Base-by-base conservation (phyloP, 768 basidiomycete species). In the Tulasnella sp. region DNA sequence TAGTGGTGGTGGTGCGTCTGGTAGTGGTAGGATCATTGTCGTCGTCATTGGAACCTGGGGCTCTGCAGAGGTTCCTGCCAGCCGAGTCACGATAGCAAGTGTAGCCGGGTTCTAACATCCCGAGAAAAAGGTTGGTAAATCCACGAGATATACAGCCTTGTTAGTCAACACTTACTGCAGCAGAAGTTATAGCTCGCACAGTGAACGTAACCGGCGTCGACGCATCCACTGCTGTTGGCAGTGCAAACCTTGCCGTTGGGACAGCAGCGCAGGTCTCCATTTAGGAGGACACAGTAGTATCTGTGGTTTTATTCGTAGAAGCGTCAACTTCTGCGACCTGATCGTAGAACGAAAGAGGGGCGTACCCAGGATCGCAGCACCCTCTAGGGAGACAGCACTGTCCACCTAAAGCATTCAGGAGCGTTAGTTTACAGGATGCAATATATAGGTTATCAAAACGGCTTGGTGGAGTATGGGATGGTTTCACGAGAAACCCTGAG, bases 331-430 rank as follows among this genome's bases (percentile, higher is more conserved):
- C 3, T 31, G 16, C 2, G 6, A 1, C n/a, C 42, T 40, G 76
- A 21, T 38, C 1, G 0, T 56, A 52, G 75, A 2, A 68, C 0
- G 75, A n/a, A 68, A 0, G 38, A 71, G 19, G 19, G 39, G 38
- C 76, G 52, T 38, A 31, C 24, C 42, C 7, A 58, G 76, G n/a
- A n/a, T n/a, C n/a, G 58, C 76, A 77, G 62, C 76, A 77, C 36
- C 58, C 76, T 0, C 31, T 42, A 34, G 19, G 24, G 4, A 5
- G 18, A 21, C 76, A 77, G 42, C 76, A 77, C 38, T 34, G 48
- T 14, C 76, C 76, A 52, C 58, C 76, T 77, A 62, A 77, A 38
- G 27, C 48, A 36, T 34, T n/a, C 27, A 12, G 46, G 34, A 7
- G 1, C 12, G 27, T 36, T 19, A 76, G 34, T n/a, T 27, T 58